Conservation (phyloP, 2,329 filamentous ascomycete genomes). For the Diaporthe sp. region DNA sequence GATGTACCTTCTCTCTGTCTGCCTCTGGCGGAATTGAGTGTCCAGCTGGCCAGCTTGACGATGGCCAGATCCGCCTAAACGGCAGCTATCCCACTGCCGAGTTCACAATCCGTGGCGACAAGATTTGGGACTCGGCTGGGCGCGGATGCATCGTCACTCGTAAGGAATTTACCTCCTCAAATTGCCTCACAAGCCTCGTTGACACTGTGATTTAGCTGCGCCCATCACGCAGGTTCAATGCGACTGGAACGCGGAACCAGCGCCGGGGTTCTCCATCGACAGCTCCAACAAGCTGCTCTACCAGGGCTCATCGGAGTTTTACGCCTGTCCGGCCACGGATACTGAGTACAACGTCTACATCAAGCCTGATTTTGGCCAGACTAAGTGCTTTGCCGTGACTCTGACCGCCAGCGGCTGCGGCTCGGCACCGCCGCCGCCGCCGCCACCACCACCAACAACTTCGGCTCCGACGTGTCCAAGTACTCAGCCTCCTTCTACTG, state of each 20-base stretch:
- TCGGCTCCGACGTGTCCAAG: slow-evolving; percentile 5
- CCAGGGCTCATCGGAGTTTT: slow-evolving; percentile 38
- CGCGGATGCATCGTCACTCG: slow-evolving; percentile 41
- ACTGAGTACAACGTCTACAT: slow-evolving; percentile 43
- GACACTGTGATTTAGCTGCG: not conserved
- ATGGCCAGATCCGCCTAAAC: slow-evolving; percentile 42
- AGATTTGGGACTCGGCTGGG: slow-evolving; percentile 37
- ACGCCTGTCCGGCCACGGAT: slow-evolving; percentile 41
- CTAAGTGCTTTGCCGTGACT: slow-evolving; percentile 40
- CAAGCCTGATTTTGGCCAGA: slow-evolving; percentile 40
- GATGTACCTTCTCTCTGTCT: slow-evolving; percentile 38
- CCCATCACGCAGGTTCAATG: slow-evolving; percentile 40
- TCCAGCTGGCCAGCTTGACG: slow-evolving; percentile 39
- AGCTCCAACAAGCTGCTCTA: slow-evolving; percentile 36
- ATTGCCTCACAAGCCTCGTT: not conserved
- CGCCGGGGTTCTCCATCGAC: slow-evolving; percentile 33
- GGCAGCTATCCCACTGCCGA: slow-evolving; percentile 36
- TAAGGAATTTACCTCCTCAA: not conserved
- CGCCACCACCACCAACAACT: slow-evolving; percentile 7
- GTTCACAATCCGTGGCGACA: slow-evolving; percentile 36
- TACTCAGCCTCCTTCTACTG: slow-evolving; percentile 1
- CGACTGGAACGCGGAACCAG: slow-evolving; percentile 35
- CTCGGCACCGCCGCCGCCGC: slow-evolving; percentile 8
- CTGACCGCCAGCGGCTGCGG: slow-evolving; percentile 12
- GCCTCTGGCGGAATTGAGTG: slow-evolving; percentile 36